Base-by-base conservation (phyloP, 1,284 basidiomycete genomes). In the Ceratobasidium sp. region DNA sequence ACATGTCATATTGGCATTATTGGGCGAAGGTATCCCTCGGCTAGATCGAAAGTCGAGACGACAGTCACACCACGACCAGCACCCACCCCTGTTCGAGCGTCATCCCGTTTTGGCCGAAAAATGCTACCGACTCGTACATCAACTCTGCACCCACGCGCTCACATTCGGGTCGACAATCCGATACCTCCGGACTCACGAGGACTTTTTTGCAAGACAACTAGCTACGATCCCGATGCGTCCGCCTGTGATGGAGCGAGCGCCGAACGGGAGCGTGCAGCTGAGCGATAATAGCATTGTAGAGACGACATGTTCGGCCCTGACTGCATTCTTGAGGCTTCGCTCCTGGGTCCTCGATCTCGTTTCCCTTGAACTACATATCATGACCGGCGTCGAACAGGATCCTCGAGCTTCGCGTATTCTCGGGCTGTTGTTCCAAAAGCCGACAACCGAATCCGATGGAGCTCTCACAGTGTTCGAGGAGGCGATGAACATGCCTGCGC, bases 141-240 rank as follows among this genome's bases (percentile, higher is more conserved):
- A 97, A 79, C 90, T 99, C 0, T 98, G 95, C 86, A 89, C 92
- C 7, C 95, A 98, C 84, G 90, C 94, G 0, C 89, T 92, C 66
- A 98, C 97, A 0, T 95, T 94, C 6, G 91, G 93, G 39, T 90
- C 94, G 53, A 93, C 93, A 13, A 93, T 96, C 86, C 91, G 96
- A 0, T 99, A 98, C 84, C 89, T 99, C 58, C 92, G 96, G 56
- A 95, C 94, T 2, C 89, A 93, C 28, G 95, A 97, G 84, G 93
- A 97, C 82, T 99, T 97, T 87, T 96, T 97, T 81, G 91, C 92
- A 1, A 89, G 93, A 7, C 97, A 98, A 84, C 89, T 98, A 26
- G 89, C 91, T 2, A 90, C 88, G 26, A 88, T 97, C 23, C 92
- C 95, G 1, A 90, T 91, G 64, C 89, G 89, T 73, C 88, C 89